A percentile compares a stretch with the other conserved stretches of the same genome.
phyloP scores from a whole-genome alignment of 179 eudicot species.

The Pouteria campechiana region DNA sequence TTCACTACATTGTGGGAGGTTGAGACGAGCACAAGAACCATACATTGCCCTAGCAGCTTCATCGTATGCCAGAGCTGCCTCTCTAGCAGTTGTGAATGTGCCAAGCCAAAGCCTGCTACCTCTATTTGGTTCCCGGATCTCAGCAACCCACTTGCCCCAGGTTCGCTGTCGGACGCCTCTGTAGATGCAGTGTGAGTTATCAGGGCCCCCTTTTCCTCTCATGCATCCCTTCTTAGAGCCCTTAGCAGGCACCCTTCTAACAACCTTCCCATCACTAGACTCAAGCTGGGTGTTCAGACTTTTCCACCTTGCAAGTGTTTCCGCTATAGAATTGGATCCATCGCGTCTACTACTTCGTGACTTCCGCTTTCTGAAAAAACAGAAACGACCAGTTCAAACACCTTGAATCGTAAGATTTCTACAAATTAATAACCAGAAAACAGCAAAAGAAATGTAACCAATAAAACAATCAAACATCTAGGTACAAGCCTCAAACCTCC shows the following conservation, averaged over 20 bases:
- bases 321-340: slow-evolving; percentile 30
- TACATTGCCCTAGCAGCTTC: slow-evolving; percentile 82
- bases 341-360: slow-evolving; percentile 36
- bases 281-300: slow-evolving; percentile 33
- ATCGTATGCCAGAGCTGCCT: slow-evolving; percentile 86
- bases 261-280: slow-evolving; percentile 10
- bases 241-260: slow-evolving; percentile 57
- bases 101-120: slow-evolving; percentile 85
- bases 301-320: slow-evolving; percentile 64
- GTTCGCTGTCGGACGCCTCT: slow-evolving; percentile 80
- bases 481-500: not conserved
- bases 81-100: slow-evolving; percentile 52
- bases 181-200: slow-evolving; percentile 35
- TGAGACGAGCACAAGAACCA: slow-evolving; percentile 63
- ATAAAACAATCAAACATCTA: not conserved
- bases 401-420: slow-evolving; percentile 10
- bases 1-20: slow-evolving; percentile 23
- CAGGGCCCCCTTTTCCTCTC: slow-evolving; percentile 87
- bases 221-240: slow-evolving; percentile 85
- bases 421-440: slow-evolving; percentile 6
- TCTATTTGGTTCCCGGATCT: slow-evolving; percentile 59
- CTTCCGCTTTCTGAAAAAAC: slow-evolving; percentile 38
- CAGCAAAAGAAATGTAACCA: slow-evolving; percentile 1
- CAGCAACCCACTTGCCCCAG: slow-evolving; percentile 94
- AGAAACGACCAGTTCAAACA: slow-evolving; percentile 6